phyloP scores from a whole-genome alignment of 768 basidiomycete genomes.

The Xerocomellus dryophilus region DNA sequence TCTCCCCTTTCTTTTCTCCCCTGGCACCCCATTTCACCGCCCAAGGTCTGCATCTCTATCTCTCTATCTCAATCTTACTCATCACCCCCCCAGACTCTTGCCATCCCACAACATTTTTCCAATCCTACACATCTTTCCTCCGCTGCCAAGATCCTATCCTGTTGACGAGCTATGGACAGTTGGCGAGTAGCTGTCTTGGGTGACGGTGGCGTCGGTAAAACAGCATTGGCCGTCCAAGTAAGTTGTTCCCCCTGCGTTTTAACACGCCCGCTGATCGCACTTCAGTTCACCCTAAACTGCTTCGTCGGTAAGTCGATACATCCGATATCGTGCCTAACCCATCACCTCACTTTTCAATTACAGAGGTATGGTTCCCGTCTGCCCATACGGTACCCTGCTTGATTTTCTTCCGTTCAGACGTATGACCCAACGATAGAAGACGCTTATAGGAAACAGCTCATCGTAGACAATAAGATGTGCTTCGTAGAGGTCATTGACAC shows the following conservation, averaged over 20 bases:
- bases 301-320: slow-evolving; percentile 74
- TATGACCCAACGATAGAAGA: slow-evolving; percentile 99
- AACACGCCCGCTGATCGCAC: slow-evolving; percentile 11
- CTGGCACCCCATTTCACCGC: slow-evolving; percentile 25
- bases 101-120: slow-evolving; percentile 25
- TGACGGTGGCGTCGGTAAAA: slow-evolving; percentile 97
- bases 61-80: slow-evolving; percentile 19
- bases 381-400: slow-evolving; percentile 9
- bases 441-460: slow-evolving; percentile 91
- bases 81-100: slow-evolving; percentile 15
- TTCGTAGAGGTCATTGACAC: slow-evolving; percentile 97
- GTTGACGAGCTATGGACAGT: slow-evolving; percentile 68
- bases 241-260: slow-evolving; percentile 23
- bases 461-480: slow-evolving; percentile 93
- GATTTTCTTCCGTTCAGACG: slow-evolving; percentile 48
- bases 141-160: slow-evolving; percentile 14
- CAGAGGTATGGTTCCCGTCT: slow-evolving; percentile 49
- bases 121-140: slow-evolving; percentile 26
- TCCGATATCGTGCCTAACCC: slow-evolving; percentile 9
- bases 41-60: slow-evolving; percentile 29
- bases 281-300: slow-evolving; percentile 92
- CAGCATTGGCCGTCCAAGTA: slow-evolving; percentile 92
- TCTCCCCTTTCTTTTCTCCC: slow-evolving; percentile 40
- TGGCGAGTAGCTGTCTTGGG: slow-evolving; percentile 96
- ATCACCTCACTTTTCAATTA: slow-evolving; percentile 15